Evolutionary conservation across 768 basidiomycete genomes (phyloP).

Genomic region (Leccinum truebloodii): DNA sequence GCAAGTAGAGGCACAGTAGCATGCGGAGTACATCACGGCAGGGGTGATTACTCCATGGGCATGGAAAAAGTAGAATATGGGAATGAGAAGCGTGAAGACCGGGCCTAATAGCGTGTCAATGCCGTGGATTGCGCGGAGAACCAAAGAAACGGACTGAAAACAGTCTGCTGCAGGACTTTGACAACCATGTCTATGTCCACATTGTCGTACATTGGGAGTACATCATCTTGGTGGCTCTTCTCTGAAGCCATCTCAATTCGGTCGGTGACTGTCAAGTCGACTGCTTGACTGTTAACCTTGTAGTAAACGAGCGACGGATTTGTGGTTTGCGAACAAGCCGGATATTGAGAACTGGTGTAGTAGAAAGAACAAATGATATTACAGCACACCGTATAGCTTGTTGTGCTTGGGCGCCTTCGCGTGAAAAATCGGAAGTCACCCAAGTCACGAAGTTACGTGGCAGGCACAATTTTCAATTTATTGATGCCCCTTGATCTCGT

Average conservation of each 20-base stretch:
- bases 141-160: conserved; percentile 60
- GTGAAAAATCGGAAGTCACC: too few species aligned
- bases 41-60: conserved; percentile 53
- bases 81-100: conserved; percentile 81
- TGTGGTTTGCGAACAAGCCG: not conserved
- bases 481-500: too few species aligned
- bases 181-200: conserved; percentile 77
- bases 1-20: conserved; percentile 62
- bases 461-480: too few species aligned
- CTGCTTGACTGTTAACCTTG: not conserved
- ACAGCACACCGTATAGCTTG: too few species aligned
- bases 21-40: conserved; percentile 48
- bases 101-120: conserved; percentile 53
- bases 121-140: not conserved
- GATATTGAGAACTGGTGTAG: not conserved
- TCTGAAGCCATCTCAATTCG: conserved; percentile 11
- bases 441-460: too few species aligned
- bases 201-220: conserved; percentile 59
- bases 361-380: not conserved
- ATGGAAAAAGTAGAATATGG: conserved; percentile 76
- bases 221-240: conserved; percentile 29
- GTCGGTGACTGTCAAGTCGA: not conserved
- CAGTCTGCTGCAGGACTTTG: conserved; percentile 76
- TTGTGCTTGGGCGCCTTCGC: not conserved
- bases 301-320: conserved; percentile 1